Conservation (phyloP, 2,329 filamentous ascomycete genomes). For the Exophiala xenobiotica region DNA sequence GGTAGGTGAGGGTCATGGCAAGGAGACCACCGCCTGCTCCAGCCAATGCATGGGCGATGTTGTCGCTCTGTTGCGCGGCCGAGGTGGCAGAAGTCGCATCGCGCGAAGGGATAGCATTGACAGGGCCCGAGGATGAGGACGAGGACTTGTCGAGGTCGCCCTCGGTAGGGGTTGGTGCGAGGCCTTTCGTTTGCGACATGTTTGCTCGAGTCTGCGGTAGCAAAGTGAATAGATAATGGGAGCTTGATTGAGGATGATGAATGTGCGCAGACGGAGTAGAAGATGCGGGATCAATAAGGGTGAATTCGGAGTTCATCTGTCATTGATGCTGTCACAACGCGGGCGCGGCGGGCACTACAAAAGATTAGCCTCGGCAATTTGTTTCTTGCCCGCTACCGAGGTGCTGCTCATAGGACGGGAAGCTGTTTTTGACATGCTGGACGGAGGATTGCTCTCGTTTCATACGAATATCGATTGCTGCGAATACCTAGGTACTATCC, state of each 20-base stretch:
- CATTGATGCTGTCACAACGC: background rate
- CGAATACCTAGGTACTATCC: no score
- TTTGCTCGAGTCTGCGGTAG: background rate
- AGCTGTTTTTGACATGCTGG: no score
- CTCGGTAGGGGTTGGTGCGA: constrained; percentile 21
- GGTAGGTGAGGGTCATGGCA: constrained; percentile 95
- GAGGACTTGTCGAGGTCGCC: constrained; percentile 18
- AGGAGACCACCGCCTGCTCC: constrained; percentile 90
- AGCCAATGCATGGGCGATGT: constrained; percentile 91
- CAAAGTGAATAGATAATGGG: no score
- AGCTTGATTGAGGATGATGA: no score
- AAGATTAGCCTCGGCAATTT: no score
- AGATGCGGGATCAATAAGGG: background rate
- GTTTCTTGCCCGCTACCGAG: no score
- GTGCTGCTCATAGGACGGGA: no score
- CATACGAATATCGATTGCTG: no score
- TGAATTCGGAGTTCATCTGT: background rate
- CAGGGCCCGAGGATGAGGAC: constrained; percentile 16
- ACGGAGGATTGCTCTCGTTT: no score
- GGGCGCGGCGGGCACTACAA: no score
- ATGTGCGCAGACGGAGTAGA: no score
- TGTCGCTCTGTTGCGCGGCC: constrained; percentile 82
- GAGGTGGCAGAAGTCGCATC: constrained; percentile 52
- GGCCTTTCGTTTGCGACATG: constrained; percentile 24
- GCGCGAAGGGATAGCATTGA: constrained; percentile 8